A percentile compares a stretch with the other conserved stretches of the same genome.
Evolutionary conservation across 768 basidiomycete genomes (phyloP).

Genomic region (Calocybe gangraenosa): DNA sequence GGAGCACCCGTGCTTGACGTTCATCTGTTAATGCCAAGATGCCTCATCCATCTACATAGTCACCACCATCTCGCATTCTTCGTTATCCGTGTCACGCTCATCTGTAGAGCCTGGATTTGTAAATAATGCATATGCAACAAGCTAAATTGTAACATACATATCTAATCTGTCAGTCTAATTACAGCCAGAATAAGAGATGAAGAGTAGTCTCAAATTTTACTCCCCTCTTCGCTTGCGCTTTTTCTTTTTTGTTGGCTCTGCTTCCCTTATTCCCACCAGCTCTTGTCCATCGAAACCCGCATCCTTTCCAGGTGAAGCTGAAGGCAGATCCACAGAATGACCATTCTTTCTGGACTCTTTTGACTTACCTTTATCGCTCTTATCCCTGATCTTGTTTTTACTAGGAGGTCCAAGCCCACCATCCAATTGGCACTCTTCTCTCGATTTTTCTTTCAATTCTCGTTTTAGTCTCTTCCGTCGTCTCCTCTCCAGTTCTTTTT

Average conservation of each 20-base stretch:
- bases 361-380: no score
- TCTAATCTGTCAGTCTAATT: not conserved
- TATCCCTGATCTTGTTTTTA: slow-evolving; percentile 17
- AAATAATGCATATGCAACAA: slow-evolving; percentile 14
- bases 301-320: no score
- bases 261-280: no score
- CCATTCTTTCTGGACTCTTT: slow-evolving; percentile 4
- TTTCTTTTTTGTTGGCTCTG: slow-evolving; percentile 10
- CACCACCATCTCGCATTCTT: slow-evolving; percentile 6
- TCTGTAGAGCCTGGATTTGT: slow-evolving; percentile 15
- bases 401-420: not conserved
- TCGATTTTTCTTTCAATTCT: slow-evolving; percentile 11
- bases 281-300: no score
- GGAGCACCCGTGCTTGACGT: slow-evolving; percentile 54
- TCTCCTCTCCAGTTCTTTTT: slow-evolving; percentile 14
- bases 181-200: no score
- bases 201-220: no score
- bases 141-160: slow-evolving; percentile 7
- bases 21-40: not conserved
- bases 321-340: no score
- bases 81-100: not conserved
- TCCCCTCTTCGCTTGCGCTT: slow-evolving; percentile 7
- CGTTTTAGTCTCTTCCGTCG: slow-evolving; percentile 13
- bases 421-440: not conserved
- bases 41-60: slow-evolving; percentile 14